Conservation (phyloP, 768 basidiomycete genomes). For the Chlorophyllum brunneum region DNA sequence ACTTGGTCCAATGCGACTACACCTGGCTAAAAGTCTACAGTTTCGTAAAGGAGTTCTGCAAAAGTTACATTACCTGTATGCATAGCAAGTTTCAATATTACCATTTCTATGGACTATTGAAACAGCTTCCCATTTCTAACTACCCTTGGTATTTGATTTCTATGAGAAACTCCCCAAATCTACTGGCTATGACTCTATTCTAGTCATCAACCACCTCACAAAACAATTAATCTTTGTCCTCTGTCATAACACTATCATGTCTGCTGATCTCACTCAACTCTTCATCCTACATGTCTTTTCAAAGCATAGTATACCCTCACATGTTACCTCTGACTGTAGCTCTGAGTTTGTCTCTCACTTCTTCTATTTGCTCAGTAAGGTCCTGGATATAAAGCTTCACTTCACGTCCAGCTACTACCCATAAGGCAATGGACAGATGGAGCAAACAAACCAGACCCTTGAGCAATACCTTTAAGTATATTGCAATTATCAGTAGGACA, state of each 20-base stretch:
- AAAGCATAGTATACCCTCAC: conserved; percentile 31
- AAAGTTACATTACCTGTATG: neutral
- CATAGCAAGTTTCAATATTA: neutral
- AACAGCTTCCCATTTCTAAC: neutral
- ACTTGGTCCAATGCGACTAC: neutral
- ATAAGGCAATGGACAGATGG: too few species aligned
- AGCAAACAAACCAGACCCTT: too few species aligned
- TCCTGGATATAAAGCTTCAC: too few species aligned
- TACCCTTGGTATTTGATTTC: conserved; percentile 38
- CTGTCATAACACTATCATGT: too few species aligned
- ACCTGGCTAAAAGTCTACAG: neutral
- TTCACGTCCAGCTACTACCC: too few species aligned
- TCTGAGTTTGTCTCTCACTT: conserved; percentile 29
- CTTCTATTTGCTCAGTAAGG: conserved; percentile 17
- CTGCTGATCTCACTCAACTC: too few species aligned
- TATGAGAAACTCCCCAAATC: conserved; percentile 33
- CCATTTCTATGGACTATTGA: neutral
- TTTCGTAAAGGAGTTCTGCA: too few species aligned
- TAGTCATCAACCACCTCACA: conserved; percentile 35
- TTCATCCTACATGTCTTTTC: too few species aligned
- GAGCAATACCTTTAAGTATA: too few species aligned
- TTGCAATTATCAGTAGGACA: too few species aligned
- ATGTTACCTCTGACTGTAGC: conserved; percentile 30
- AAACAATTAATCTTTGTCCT: neutral
- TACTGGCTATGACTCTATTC: conserved; percentile 31